Evolutionary conservation across 495 filamentous ascomycete genomes (phyloP).

Genomic region (Glutinoglossum americanum): DNA sequence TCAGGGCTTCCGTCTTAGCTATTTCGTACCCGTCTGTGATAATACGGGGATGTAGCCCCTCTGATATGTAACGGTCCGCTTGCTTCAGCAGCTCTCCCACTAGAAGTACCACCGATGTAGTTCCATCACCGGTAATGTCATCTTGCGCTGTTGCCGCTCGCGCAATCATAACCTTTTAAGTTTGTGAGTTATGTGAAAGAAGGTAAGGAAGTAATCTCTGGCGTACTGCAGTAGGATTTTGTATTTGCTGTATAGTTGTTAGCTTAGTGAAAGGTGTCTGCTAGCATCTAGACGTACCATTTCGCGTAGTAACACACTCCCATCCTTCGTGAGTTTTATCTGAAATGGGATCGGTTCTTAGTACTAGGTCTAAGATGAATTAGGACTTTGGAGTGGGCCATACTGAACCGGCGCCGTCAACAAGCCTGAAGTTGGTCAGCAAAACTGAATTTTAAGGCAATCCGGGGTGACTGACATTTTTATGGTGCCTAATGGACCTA

Average conservation of each 20-base stretch:
- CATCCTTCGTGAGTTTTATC: conserved; percentile 99
- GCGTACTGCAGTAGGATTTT: conserved; percentile 68
- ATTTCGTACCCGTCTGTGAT: conserved; percentile 97
- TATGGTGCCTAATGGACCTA: conserved; percentile 82
- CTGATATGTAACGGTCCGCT: conserved; percentile 79
- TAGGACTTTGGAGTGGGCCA: conserved; percentile 13
- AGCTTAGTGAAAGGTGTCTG: conserved; percentile 11
- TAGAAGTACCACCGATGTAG: conserved; percentile 84
- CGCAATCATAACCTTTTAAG: conserved; percentile 70
- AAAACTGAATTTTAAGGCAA: not conserved
- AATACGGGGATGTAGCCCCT: conserved; percentile 86
- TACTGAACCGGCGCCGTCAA: conserved; percentile 87
- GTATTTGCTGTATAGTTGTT: conserved; percentile 37
- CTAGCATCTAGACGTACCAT: conserved; percentile 42
- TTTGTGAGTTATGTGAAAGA: not conserved
- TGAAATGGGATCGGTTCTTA: conserved; percentile 18
- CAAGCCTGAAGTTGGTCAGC: conserved; percentile 37
- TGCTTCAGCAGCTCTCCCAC: conserved; percentile 97
- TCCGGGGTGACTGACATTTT: conserved; percentile 57
- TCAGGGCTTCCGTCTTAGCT: conserved; percentile 79
- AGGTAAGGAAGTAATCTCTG: conserved; percentile 1
- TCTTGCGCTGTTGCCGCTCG: conserved; percentile 94
- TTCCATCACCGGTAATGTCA: conserved; percentile 95
- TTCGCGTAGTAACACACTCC: conserved; percentile 82
- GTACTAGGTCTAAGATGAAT: not conserved